Percentiles rank a stretch among this genome's conserved stretches.
phyloP scores from a whole-genome alignment of 768 basidiomycete genomes.

The Tremella fuciformis region DNA sequence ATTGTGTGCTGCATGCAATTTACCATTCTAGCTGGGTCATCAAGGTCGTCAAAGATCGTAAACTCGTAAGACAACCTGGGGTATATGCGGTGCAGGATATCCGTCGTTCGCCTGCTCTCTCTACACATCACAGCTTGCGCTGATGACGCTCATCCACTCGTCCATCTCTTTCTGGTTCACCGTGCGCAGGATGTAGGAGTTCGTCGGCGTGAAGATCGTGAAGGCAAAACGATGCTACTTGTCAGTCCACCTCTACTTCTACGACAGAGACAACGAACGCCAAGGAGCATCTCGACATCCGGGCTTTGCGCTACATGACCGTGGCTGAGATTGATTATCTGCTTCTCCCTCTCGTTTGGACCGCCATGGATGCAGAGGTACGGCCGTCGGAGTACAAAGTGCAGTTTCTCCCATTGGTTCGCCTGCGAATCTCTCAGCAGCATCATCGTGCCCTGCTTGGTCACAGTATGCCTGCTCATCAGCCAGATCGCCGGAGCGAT shows the following conservation, averaged over 20 bases:
- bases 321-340: slow-evolving; percentile 70
- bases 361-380: slow-evolving; percentile 84
- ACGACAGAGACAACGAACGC: slow-evolving; percentile 60
- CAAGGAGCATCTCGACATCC: slow-evolving; percentile 80
- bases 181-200: slow-evolving; percentile 85
- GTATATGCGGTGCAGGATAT: too few relatives aligned
- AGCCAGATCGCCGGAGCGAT: slow-evolving; percentile 6
- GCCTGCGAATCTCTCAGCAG: slow-evolving; percentile 76
- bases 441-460: slow-evolving; percentile 79
- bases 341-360: slow-evolving; percentile 75
- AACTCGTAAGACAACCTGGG: too few relatives aligned
- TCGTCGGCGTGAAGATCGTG: slow-evolving; percentile 85
- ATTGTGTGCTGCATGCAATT: too few relatives aligned
- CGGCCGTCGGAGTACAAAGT: slow-evolving; percentile 88
- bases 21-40: too few relatives aligned
- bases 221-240: slow-evolving; percentile 77
- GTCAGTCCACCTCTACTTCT: neutral
- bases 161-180: slow-evolving; percentile 76
- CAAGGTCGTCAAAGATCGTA: too few relatives aligned
- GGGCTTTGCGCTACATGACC: slow-evolving; percentile 82
- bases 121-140: slow-evolving; percentile 13
- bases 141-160: slow-evolving; percentile 64
- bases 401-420: slow-evolving; percentile 75
- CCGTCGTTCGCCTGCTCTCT: too few relatives aligned
- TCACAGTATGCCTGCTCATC: slow-evolving; percentile 65